Base-by-base conservation (phyloP, 2,329 filamentous ascomycete genomes). In the Elsinoe batatas region DNA sequence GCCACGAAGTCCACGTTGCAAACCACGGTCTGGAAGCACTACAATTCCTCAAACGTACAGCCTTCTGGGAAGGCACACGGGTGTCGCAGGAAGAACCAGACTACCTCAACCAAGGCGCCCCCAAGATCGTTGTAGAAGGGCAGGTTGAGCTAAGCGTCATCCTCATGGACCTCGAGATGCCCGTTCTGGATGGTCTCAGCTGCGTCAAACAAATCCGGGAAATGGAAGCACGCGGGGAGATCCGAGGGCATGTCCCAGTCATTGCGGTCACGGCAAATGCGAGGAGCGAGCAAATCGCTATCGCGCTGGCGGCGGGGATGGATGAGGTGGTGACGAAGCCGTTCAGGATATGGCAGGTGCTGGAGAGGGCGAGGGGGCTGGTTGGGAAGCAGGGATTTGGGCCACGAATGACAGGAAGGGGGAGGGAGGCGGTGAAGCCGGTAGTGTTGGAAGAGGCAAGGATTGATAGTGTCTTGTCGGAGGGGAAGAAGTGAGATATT, bases 11-110 rank as follows among this genome's bases (percentile, higher is more conserved):
- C 6, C 44, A 54, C 17, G 67, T 72, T 6, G 71, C 70, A 1
- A 69, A 69, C 32, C 68, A 73, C 51, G 71, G 71, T 11, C 58
- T 59, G 20, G 70, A 72, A 58, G 66, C 67, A 0, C 61, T 72
- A 0, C 64, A 66, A 1, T 66, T 68, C 36, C 56, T 72, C 4
- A 59, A 62, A 4, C 63, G 56, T 26, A 70, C 63, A 15, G 36
- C 44, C 12, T 53, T 22, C 36, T 57, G 51, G 18, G 35, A 49
- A n/a, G 35, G 22, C 6, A 53, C 49, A 17, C 33, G 22, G 5
- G 20, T 40, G 26, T 22, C 42, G 10, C 20, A 32, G 17, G 47
- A 35, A 22, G 17, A 55, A 42, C 38, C 53, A 17, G 53, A 55
- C 33, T 55, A 55, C 20, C 40, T 55, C 12, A 55, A 55, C 18